Base-by-base conservation (phyloP, 495 filamentous ascomycete species). In the Penicillium simplicissimum region DNA sequence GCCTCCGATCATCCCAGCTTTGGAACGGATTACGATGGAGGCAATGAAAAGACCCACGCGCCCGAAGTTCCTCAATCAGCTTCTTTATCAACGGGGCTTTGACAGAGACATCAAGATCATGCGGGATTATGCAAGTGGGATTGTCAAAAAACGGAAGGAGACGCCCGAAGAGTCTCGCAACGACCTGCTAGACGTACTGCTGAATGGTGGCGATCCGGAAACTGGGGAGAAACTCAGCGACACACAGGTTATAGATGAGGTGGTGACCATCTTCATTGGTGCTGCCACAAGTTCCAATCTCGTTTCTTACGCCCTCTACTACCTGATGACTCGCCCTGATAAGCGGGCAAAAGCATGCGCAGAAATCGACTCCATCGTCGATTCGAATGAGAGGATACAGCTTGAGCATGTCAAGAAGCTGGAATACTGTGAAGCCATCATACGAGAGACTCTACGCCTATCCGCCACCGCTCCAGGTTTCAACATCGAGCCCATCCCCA, bases 371-470 rank as follows among this genome's bases (percentile, higher is more conserved):
- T 57, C 71, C 8, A 64, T 80, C 23, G 62, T 79, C 47, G 74
- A 73, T 11, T 45, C 65, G 28, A 65, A 68, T 10, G 62, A 60
- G 10, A 59, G 67, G 4, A 67, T 82, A 37, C 66, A 75, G 25
- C 67, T 78, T 31, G 65, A 87, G 4, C 87, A 93, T 66, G 76
- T 94, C 63, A 79, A 83, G 17, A 84, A 87, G 55, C 74, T 93
- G 8, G 75, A 79, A 5, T 93, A 90, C 75, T 76, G 88, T 62
- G 80, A 84, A 35, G 89, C 84, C 31, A 77, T 89, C 56, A 78
- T 95, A 35, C 84, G 88, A 8, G 92, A 96, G 74, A 83, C 90
- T 0, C 74, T 95, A 17, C 85, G 92, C 52, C 74, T 93, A 1
- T 80, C 77, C 25, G 83, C 89, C 3, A 84, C 88, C 3, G 90